Base-by-base conservation (phyloP, 331 rosid species). In the Acacia pycnantha region DNA sequence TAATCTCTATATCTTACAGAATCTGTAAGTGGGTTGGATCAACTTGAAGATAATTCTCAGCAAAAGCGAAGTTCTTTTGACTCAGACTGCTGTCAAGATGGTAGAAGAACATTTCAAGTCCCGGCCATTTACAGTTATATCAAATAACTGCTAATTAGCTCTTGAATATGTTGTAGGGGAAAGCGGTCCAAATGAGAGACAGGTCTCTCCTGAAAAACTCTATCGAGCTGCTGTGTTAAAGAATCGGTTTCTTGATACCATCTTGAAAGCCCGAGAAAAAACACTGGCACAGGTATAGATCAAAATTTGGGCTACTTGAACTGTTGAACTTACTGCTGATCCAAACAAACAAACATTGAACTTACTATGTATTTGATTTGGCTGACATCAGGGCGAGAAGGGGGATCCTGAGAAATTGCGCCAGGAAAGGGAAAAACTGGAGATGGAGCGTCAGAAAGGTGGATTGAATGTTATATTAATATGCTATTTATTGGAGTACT, bases 401-500 rank as follows among this genome's bases (percentile, higher is more conserved):
- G 88, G 94, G 53, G 98, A 94, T 91, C 97, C 94, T 51, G 96
- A 90, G 85, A 92, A 91, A 81, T 82, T 94, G 87, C 90, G 92
- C 10, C 82, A 33, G 81, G 93, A 91, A 72, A 92, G 93, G 79
- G 98, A 91, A 79, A 89, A 90, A 70, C 86, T 92, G 83, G 97
- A 94, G 83, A 73, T 86, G 86, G 93, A 90, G 84, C 93, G 82
- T 81, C 85, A 79, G 79, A 89, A 88, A 94, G 97, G 98, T 90
- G 83, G 68, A 48, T 51, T 50, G 41, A 41, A 35, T 31, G 24
- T 40, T 13, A 24, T 41, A 40, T 73, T 59, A 59, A 51, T 71
- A 70, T 84, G 54, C 70, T 58, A 31, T 70, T 46, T 47, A 69
- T 54, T 12, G 4, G 37, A 54, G 76, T 74, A 29, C 40, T 69